Base-by-base conservation (phyloP, 1,284 basidiomycete genomes). In the Rhodotorula sp. region DNA sequence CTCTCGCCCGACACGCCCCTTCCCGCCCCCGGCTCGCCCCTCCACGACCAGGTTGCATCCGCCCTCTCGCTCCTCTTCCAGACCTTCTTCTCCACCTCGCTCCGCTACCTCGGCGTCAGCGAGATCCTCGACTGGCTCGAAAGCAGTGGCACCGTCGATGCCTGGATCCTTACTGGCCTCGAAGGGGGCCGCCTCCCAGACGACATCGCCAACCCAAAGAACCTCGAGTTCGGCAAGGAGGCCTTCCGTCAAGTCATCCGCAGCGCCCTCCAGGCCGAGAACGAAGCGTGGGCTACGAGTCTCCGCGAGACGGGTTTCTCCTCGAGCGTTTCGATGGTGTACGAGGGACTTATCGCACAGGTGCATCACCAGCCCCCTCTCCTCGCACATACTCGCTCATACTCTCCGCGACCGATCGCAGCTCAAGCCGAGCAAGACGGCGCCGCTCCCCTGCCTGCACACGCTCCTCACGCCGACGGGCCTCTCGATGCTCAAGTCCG, bases 121-220 rank as follows among this genome's bases (percentile, higher is more conserved):
- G 74, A 76, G 66, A 67, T 76, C 48, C 60, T 76, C 50, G 74
- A 76, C 54, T 76, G 72, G 70, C 46, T 76, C 37, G 72, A 76
- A 27, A 60, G 58, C 39, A 71, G 68, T 46, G 64, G 67, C 3
- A 76, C 74, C 10, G 67, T 76, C 50, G 74, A 76, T 27, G 70
- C 72, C 5, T 76, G 74, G 74, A 67, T 76, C 63, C 56, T 74
- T 9, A 72, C 72, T 22, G 74, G 72, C 1, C 37, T 76, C 51
- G 70, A 76, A 54, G 70, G 71, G 46, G 72, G 72, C 15, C 57
- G 74, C 12, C 48, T 54, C 10, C 72, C 72, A 4, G 61, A 44
- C n/a, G 72, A 76, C 25, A 64, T 76, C 21, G 66, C 56, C 29
- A 51, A 65, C n/a, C 39, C 63, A 9, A 65, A 66, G 67, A 74